These are phyloP conservation scores for Alternaria dauci DNA, from an alignment of 2,329 filamentous ascomycete species.

Conservation along the genomic window DNA sequence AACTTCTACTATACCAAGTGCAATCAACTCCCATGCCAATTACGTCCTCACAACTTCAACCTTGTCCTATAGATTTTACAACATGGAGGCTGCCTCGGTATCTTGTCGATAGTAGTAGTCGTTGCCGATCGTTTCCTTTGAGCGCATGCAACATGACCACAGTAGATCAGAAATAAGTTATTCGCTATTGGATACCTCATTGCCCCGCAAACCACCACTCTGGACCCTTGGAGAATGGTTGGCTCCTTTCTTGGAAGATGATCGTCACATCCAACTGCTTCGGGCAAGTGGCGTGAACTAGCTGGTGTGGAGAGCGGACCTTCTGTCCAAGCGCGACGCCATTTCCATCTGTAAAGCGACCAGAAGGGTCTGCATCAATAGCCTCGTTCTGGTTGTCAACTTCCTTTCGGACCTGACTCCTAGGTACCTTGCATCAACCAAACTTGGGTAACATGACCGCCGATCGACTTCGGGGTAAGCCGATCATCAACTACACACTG, in stretches of 20 bases:
- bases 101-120: not conserved
- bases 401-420: not conserved
- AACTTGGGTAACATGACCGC: not conserved
- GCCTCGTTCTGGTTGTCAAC: not conserved
- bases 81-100: constrained; percentile 1
- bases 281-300: constrained; percentile 11
- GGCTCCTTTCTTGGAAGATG: not conserved
- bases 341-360: constrained; percentile 1
- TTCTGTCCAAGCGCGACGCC: constrained; percentile 7
- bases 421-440: not conserved
- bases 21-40: not conserved
- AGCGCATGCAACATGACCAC: constrained; percentile 2
- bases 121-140: not conserved
- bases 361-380: constrained; percentile 1
- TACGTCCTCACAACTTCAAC: constrained; percentile 4
- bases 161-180: constrained; percentile 1
- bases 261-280: constrained; percentile 1
- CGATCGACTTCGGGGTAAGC: constrained; percentile 2
- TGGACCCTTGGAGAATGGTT: not conserved
- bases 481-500: constrained; percentile 7
- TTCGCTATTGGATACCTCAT: not conserved
- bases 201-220: constrained; percentile 4
- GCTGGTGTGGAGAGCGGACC: constrained; percentile 2
- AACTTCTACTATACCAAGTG: not conserved
- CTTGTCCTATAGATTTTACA: not conserved